Evolutionary conservation across 2,329 filamentous ascomycete genomes (phyloP), one percentile per base, ranked within the genome.

Genomic region (Pseudocercospora ulei): DNA sequence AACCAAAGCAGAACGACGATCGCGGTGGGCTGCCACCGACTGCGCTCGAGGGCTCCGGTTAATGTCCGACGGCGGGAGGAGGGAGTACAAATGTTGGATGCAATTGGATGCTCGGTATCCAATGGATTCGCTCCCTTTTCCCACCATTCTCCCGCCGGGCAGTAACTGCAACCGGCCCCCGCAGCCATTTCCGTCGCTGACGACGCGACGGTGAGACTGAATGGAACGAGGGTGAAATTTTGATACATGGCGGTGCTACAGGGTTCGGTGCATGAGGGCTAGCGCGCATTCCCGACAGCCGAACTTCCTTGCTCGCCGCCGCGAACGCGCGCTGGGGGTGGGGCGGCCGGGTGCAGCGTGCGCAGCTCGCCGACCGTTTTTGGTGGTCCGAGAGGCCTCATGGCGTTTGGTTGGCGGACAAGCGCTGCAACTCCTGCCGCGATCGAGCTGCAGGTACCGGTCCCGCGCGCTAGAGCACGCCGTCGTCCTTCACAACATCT

Each of bases 241-340:
- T 50, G 51, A 55, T 47, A 55, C 53, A 35, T 26, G 41, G 48
- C 45, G 49, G 53, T 56, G n/a, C 43, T 46, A 56, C 53, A 49
- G 39, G 46, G 47, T 43, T 41, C 36, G 35, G 34, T 49, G 47
- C 48, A 48, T 50, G 34, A 25, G 38, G 45, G 42, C 39, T 56
- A 54, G 53, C 45, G 46, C 30, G 17, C 47, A 51, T 50, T 50
- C 48, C 50, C 37, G 40, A 27, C 49, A 49, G 40, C 50, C 52
- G 49, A 53, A 44, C 34, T 39, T 33, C 38, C 41, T 42, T 44
- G 44, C 41, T 33, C 31, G 35, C n/a, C n/a, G n/a, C n/a, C n/a
- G n/a, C n/a, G n/a, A n/a, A n/a, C n/a, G n/a, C n/a, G n/a, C n/a
- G n/a, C n/a, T n/a, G n/a, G n/a, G n/a, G n/a, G n/a, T n/a, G n/a